Base-by-base conservation (phyloP, 139 green algal species). In the Raphidocelis subcapitata region DNA sequence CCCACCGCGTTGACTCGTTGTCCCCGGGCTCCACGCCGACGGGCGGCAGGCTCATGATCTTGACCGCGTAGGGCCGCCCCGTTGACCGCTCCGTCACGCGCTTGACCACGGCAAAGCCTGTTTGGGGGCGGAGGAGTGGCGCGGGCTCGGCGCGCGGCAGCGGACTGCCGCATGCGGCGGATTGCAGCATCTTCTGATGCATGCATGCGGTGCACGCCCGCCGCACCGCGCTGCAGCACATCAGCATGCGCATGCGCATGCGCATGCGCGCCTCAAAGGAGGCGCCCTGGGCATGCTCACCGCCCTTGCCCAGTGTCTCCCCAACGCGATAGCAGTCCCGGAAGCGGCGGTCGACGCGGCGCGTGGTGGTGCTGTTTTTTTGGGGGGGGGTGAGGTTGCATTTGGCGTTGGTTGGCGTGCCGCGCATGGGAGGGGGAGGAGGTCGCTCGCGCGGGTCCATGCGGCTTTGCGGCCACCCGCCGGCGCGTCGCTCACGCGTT, bases 51-150 rank as follows among this genome's bases (percentile, higher is more conserved):
- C 80, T 85, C 92, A 97, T 97, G 74, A 96, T 94, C 76, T 97
- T 97, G 73, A 88, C 90, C 12, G 91, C 92, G 77, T 81, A 95
- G 57, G 92, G 73, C 56, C 86, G 62, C 0, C 85, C 83, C 0
- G 87, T 93, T 20, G 36, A 35, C 57, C 70, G 78, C 36, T 97
- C 81, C 21, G 79, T 92, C 0, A 77, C 87, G 5, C 94, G 79
- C 74, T 92, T 94, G 21, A 97, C 93, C 5, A 94, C 82, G 0
- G 90, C 87, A 65, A 97, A 97, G 33, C 89, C 90, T 91, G 83
- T 56, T 69, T 41, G 56, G 61, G 15, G 10, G 41, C 32, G 5
- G 5, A 52, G 33, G 61, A 52, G 21, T 10, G 4, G 12, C 12
- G 32, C 61, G 12, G 37, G 61, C 16, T 33, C 15, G 26, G 5